Conservation (phyloP, 257 asterid species). For the Ocimum tenuiflorum region DNA sequence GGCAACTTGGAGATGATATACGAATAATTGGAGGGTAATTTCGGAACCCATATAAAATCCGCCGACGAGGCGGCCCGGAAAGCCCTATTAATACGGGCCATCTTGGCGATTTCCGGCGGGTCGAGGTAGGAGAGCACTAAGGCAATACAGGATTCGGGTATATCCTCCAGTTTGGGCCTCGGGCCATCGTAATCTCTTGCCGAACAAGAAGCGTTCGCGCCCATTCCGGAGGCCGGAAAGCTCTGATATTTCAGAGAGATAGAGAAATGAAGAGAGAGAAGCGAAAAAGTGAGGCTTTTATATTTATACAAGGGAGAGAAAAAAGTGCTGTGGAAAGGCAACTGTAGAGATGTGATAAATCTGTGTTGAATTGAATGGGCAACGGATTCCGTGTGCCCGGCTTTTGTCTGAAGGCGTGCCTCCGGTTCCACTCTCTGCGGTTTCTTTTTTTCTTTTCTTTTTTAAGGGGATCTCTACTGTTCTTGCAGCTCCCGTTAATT, state of each 20-base stretch:
- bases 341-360: background rate
- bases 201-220: conserved; percentile 48
- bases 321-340: background rate
- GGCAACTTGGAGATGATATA: conserved; percentile 40
- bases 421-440: background rate
- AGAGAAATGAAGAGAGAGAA: conserved; percentile 3
- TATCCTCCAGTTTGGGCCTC: conserved; percentile 53
- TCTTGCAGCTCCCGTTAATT: no score
- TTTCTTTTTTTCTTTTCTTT: no score
- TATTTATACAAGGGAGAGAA: background rate
- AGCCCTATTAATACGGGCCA: conserved; percentile 56
- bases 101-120: conserved; percentile 71
- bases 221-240: conserved; percentile 46
- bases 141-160: conserved; percentile 81
- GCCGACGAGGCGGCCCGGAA: conserved; percentile 77
- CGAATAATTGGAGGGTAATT: conserved; percentile 53
- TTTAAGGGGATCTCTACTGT: no score
- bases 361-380: background rate
- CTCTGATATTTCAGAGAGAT: no score
- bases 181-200: conserved; percentile 27
- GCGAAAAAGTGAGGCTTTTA: background rate
- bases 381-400: background rate
- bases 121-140: conserved; percentile 52
- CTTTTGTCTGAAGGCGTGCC: background rate
- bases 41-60: conserved; percentile 71